phyloP scores from a whole-genome alignment of 225 moss, liverwort and hornwort genomes.

The Sphagnum tenellum region DNA sequence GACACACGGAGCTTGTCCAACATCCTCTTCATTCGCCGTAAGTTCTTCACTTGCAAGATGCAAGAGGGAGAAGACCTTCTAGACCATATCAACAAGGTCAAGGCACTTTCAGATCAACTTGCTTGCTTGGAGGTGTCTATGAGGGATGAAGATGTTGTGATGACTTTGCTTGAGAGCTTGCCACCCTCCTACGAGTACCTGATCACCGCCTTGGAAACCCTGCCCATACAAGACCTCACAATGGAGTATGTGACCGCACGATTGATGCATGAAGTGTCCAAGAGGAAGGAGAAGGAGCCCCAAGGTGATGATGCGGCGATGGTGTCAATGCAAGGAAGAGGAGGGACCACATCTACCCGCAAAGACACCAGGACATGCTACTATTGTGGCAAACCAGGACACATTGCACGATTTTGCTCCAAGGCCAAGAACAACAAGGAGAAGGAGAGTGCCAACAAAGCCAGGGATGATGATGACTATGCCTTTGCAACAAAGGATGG shows the following conservation, averaged over 20 bases:
- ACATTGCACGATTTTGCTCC: slow-evolving; percentile 2
- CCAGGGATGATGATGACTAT: background rate
- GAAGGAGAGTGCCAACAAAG: slow-evolving; percentile 2
- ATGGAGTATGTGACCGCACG: background rate
- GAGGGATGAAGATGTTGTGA: too few species aligned
- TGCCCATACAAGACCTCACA: too few species aligned
- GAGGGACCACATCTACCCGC: background rate
- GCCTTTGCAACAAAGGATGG: background rate
- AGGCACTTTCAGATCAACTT: too few species aligned
- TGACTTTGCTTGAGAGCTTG: too few species aligned
- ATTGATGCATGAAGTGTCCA: slow-evolving; percentile 3
- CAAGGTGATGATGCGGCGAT: background rate
- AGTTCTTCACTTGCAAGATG: too few species aligned
- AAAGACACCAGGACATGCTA: background rate
- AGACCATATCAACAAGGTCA: too few species aligned
- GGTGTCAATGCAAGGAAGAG: background rate
- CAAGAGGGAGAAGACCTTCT: too few species aligned
- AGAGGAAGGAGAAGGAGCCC: slow-evolving; percentile 1
- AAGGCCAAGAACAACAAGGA: background rate
- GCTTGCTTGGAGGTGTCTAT: too few species aligned
- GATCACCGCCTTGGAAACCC: too few species aligned
- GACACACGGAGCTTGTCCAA: too few species aligned
- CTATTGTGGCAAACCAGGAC: slow-evolving; percentile 1
- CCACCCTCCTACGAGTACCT: too few species aligned
- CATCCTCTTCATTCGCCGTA: too few species aligned